Evolutionary conservation across 371 early-diverging fungal species (phyloP).

Genomic region (Zopfochytrium polystomum): DNA sequence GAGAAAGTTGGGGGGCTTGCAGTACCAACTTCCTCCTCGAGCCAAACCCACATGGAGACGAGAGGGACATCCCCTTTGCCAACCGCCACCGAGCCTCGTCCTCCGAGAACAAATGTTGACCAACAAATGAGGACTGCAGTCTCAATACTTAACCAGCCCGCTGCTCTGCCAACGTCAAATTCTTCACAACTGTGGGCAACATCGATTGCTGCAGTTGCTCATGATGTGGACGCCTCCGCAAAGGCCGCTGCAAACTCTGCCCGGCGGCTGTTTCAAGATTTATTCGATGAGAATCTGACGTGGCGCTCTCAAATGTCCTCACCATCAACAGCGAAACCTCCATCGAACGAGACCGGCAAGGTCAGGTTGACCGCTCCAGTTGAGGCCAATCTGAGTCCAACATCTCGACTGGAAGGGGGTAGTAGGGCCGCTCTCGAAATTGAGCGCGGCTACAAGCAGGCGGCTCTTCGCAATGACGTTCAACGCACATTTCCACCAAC

Average conservation of each 20-base stretch:
- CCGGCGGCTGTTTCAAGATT: conserved; percentile 7
- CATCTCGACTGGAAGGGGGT: too few relatives aligned
- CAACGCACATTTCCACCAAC: conserved; percentile 1
- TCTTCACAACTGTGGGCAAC: conserved; percentile 4
- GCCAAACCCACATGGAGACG: background rate
- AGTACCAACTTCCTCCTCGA: background rate
- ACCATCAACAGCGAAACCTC: too few relatives aligned
- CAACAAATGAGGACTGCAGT: too few relatives aligned
- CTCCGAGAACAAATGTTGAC: background rate
- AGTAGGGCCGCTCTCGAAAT: background rate
- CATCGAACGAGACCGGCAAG: background rate
- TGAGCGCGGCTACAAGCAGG: background rate
- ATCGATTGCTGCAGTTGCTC: conserved; percentile 7
- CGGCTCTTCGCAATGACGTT: background rate
- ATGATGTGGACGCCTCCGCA: conserved; percentile 10
- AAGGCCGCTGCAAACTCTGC: conserved; percentile 12
- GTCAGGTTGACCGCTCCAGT: background rate
- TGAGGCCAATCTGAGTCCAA: background rate
- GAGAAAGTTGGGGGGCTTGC: too few relatives aligned
- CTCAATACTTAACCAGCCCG: too few relatives aligned
- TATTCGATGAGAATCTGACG: conserved; percentile 10
- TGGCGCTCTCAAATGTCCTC: too few relatives aligned
- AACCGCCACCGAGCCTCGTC: background rate
- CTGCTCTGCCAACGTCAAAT: background rate
- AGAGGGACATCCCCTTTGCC: background rate